Percentiles rank a stretch among this genome's conserved stretches.
These are phyloP conservation scores for Boletus rubropictus DNA, from an alignment of 768 basidiomycete genomes.

Conservation along the genomic window DNA sequence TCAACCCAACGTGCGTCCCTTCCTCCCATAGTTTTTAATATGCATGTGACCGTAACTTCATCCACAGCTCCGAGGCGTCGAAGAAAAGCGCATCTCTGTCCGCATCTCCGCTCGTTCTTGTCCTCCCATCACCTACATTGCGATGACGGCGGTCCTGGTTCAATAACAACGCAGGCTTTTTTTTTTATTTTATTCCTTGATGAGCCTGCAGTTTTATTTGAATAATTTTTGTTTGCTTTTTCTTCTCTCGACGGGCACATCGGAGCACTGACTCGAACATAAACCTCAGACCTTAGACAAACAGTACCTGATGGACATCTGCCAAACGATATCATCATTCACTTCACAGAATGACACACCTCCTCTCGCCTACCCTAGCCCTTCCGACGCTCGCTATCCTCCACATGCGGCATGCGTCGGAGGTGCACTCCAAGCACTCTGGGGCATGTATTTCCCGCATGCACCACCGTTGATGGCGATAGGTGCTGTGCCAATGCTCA, in stretches of 20 bases:
- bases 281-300: slow-evolving; percentile 17
- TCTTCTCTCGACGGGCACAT: background rate
- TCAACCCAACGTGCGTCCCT: too few relatives aligned
- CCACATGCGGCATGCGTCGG: slow-evolving; percentile 31
- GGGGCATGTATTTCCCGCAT: slow-evolving; percentile 47
- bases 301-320: slow-evolving; percentile 6
- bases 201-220: slow-evolving; percentile 13
- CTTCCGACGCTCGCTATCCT: slow-evolving; percentile 56
- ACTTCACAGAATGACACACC: slow-evolving; percentile 11
- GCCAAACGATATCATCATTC: slow-evolving; percentile 4
- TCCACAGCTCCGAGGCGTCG: too few relatives aligned
- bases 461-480: slow-evolving; percentile 9
- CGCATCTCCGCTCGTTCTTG: background rate
- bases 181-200: slow-evolving; percentile 7
- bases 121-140: slow-evolving; percentile 8
- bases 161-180: slow-evolving; percentile 46
- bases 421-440: slow-evolving; percentile 40
- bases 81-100: too few relatives aligned
- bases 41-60: too few relatives aligned
- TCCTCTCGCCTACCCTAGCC: slow-evolving; percentile 40
- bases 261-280: background rate
- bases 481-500: slow-evolving; percentile 17
- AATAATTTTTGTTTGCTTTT: slow-evolving; percentile 1
- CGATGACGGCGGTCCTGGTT: slow-evolving; percentile 46
- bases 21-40: background rate